Percentiles rank a stretch among this genome's conserved stretches.
phyloP scores from a whole-genome alignment of 2,329 filamentous ascomycete species.

The Seiridium unicorne region DNA sequence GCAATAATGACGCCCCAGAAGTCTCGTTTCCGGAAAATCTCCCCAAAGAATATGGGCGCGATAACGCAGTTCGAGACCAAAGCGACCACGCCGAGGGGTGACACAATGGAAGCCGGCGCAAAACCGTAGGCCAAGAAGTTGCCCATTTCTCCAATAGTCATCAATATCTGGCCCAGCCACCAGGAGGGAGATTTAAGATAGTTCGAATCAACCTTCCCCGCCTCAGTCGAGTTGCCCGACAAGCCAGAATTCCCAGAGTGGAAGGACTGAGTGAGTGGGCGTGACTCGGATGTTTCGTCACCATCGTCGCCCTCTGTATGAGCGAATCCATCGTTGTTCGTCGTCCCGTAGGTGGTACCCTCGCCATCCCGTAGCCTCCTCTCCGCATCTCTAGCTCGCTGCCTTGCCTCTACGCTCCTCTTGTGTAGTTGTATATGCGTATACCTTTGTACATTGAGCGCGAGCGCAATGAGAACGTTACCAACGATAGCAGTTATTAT shows the following conservation, averaged over 20 bases:
- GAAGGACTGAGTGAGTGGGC: slow-evolving; percentile 52
- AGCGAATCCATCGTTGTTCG: slow-evolving; percentile 28
- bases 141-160: slow-evolving; percentile 88
- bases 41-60: slow-evolving; percentile 89
- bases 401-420: slow-evolving; percentile 60
- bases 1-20: slow-evolving; percentile 86
- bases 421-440: slow-evolving; percentile 83
- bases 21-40: slow-evolving; percentile 81
- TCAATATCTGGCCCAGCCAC: slow-evolving; percentile 92
- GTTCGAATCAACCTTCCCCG: slow-evolving; percentile 51
- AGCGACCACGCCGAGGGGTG: slow-evolving; percentile 93
- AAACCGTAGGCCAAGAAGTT: slow-evolving; percentile 98
- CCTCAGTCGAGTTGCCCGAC: slow-evolving; percentile 33
- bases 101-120: slow-evolving; percentile 95
- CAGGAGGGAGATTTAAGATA: slow-evolving; percentile 93
- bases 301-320: slow-evolving; percentile 24
- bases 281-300: slow-evolving; percentile 39
- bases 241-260: slow-evolving; percentile 40
- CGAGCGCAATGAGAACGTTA: slow-evolving; percentile 91
- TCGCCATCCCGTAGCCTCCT: slow-evolving; percentile 39
- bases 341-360: slow-evolving; percentile 25
- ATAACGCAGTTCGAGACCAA: slow-evolving; percentile 96
- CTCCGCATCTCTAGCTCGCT: slow-evolving; percentile 52
- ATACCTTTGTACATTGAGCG: slow-evolving; percentile 94
- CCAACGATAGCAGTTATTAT: slow-evolving; percentile 90